phyloP scores from a whole-genome alignment of 129 eudicot genomes.

The Logfia minima region DNA sequence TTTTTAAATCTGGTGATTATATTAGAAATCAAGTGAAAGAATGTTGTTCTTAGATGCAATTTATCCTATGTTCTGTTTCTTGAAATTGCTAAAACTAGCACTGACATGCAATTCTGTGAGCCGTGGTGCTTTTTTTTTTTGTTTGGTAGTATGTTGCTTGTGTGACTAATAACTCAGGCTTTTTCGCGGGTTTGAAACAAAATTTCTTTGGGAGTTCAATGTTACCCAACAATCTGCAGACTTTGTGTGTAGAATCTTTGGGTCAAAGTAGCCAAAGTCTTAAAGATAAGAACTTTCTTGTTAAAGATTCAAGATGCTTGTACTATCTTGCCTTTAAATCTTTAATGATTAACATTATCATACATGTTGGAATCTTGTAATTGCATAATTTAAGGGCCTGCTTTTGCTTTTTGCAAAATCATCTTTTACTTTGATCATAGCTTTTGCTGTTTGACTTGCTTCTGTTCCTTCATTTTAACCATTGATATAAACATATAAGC shows the following conservation, averaged over 20 bases:
- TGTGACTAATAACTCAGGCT: neutral
- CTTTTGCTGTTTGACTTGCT: slow-evolving; percentile 1
- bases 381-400: slow-evolving; percentile 35
- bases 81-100: neutral
- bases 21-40: neutral
- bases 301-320: slow-evolving; percentile 36
- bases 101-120: neutral
- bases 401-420: slow-evolving; percentile 31
- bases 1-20: neutral
- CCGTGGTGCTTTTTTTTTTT: neutral
- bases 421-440: neutral
- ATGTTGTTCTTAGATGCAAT: neutral
- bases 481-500: neutral
- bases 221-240: neutral
- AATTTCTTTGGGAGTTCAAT: neutral
- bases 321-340: slow-evolving; percentile 7
- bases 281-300: slow-evolving; percentile 23
- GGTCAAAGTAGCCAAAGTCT: slow-evolving; percentile 29
- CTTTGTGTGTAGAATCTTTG: slow-evolving; percentile 7
- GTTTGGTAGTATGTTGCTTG: neutral
- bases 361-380: slow-evolving; percentile 33
- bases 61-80: neutral
- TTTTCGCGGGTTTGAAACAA: neutral
- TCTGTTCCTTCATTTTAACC: neutral
- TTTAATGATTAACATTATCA: slow-evolving; percentile 16